Conservation (phyloP, 2,329 filamentous ascomycete species). For the Fusarium incarnatum region DNA sequence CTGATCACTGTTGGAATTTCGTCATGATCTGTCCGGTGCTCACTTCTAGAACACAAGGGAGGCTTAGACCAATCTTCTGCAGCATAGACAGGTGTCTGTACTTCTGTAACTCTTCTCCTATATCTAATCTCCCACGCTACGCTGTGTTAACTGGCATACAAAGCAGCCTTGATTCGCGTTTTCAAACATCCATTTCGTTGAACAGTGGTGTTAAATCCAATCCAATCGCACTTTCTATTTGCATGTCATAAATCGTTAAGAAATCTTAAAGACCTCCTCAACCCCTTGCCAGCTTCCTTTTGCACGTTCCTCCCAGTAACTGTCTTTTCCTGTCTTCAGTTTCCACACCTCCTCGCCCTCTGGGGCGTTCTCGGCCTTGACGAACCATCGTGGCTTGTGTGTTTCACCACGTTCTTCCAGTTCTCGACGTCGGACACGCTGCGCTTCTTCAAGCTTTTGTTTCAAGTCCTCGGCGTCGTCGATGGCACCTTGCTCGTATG, state of each 20-base stretch:
- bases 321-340: slow-evolving; percentile 82
- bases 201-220: slow-evolving; percentile 25
- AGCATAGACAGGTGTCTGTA: not conserved
- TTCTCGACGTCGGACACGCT: slow-evolving; percentile 78
- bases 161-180: not conserved
- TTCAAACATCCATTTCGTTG: slow-evolving; percentile 1
- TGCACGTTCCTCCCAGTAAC: slow-evolving; percentile 91
- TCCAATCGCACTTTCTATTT: slow-evolving; percentile 26
- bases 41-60: slow-evolving; percentile 7
- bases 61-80: not conserved
- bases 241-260: slow-evolving; percentile 35
- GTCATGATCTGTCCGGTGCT: not conserved
- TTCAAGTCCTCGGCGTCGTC: slow-evolving; percentile 89
- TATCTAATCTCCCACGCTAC: not conserved
- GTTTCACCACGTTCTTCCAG: slow-evolving; percentile 80
- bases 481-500: slow-evolving; percentile 83
- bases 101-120: not conserved
- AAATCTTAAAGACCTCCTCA: slow-evolving; percentile 60
- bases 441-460: slow-evolving; percentile 84
- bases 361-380: slow-evolving; percentile 69
- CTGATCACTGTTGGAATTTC: not conserved
- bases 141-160: not conserved
- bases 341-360: slow-evolving; percentile 78
- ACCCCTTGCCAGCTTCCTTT: slow-evolving; percentile 73
- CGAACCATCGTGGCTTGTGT: slow-evolving; percentile 87